phyloP scores from a whole-genome alignment of 2,329 filamentous ascomycete species.

The Dothideomycetes sp. region DNA sequence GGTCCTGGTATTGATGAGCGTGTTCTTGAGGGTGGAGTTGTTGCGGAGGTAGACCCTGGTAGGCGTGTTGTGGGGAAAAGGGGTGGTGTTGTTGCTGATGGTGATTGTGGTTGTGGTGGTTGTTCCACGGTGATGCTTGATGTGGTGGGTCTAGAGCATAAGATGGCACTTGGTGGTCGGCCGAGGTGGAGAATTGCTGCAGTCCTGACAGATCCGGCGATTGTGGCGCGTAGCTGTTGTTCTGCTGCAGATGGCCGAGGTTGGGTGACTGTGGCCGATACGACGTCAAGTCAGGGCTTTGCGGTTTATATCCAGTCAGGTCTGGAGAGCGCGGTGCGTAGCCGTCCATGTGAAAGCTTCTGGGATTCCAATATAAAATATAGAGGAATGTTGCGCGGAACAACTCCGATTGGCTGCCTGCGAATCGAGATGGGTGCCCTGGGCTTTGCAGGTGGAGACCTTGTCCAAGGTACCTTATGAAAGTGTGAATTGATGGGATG shows the following conservation, averaged over 20 bases:
- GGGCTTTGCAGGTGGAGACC: no score
- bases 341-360: conserved; percentile 5
- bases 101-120: conserved; percentile 1
- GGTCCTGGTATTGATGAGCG: no score
- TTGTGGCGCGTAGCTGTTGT: conserved; percentile 11
- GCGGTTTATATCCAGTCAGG: conserved; percentile 24
- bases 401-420: not conserved
- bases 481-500: no score
- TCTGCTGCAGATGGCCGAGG: conserved; percentile 13
- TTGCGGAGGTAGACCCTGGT: conserved; percentile 1
- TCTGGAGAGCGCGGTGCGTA: conserved; percentile 10
- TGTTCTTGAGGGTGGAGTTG: not conserved
- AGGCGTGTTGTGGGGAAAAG: conserved; percentile 8
- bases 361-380: no score
- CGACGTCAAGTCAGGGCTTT: conserved; percentile 37
- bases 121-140: not conserved
- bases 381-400: no score
- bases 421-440: no score
- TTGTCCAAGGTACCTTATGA: no score
- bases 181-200: not conserved
- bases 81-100: conserved; percentile 13
- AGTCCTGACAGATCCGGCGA: conserved; percentile 9
- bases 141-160: not conserved
- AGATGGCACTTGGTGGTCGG: not conserved
- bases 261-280: conserved; percentile 30